Evolutionary conservation across 169 alveolate genomes (phyloP).

Genomic region (Perkinsus olseni): DNA sequence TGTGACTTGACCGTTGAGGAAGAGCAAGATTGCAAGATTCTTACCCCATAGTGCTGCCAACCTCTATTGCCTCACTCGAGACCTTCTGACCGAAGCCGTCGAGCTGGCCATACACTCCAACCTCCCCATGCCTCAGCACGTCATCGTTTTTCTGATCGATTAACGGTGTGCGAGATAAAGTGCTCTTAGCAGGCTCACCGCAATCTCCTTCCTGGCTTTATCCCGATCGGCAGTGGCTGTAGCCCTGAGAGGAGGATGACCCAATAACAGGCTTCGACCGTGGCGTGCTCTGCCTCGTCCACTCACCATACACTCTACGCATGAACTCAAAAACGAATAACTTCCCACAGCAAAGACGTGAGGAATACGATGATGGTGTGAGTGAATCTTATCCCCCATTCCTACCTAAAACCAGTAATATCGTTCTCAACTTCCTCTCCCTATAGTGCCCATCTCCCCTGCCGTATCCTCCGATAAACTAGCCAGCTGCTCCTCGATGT

Average conservation of each 20-base stretch:
- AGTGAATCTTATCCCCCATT: too few relatives aligned
- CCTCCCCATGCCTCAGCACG: background rate
- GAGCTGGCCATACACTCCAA: background rate
- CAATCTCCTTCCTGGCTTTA: background rate
- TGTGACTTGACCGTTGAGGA: too few relatives aligned
- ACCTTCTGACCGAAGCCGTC: background rate
- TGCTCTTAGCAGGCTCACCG: background rate
- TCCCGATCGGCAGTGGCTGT: background rate
- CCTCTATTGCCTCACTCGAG: background rate
- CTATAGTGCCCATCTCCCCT: background rate
- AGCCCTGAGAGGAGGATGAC: too few relatives aligned
- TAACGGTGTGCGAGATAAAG: background rate
- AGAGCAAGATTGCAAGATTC: too few relatives aligned
- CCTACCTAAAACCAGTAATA: background rate
- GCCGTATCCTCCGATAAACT: background rate
- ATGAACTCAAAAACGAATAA: too few relatives aligned
- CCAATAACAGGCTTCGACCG: too few relatives aligned
- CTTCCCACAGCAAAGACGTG: too few relatives aligned
- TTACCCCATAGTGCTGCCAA: background rate
- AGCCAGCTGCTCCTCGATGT: background rate
- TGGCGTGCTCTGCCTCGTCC: too few relatives aligned
- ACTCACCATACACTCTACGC: too few relatives aligned
- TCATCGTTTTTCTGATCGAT: background rate
- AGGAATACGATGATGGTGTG: too few relatives aligned
- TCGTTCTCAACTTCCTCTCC: background rate